phyloP scores from a whole-genome alignment of 305 asterid genomes.

The Coffea humblotiana region DNA sequence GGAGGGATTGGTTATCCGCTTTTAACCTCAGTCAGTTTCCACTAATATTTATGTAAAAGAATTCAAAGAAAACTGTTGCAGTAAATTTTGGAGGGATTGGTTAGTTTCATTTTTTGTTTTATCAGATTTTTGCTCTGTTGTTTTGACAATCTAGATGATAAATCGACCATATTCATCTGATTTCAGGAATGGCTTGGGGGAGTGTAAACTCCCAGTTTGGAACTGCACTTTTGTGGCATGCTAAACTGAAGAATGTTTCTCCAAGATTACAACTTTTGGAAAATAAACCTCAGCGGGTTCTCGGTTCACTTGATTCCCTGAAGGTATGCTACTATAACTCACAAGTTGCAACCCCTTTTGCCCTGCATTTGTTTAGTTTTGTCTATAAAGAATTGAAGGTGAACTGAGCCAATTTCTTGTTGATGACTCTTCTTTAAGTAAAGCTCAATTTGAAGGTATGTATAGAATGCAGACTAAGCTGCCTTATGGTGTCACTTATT shows the following conservation, averaged over 20 bases:
- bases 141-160: not conserved
- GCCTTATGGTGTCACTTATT: not conserved
- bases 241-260: constrained; percentile 29
- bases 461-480: not conserved
- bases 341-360: not conserved
- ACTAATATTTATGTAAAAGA: not conserved
- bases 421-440: not conserved
- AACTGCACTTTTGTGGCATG: constrained; percentile 26
- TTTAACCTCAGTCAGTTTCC: not conserved
- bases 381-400: not conserved
- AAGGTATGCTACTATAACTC: constrained; percentile 38
- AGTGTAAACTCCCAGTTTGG: constrained; percentile 41
- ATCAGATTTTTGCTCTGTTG: not conserved
- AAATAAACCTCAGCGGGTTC: constrained; percentile 30
- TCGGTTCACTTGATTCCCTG: constrained; percentile 56
- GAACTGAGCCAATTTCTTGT: not conserved
- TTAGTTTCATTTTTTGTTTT: not conserved
- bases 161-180: not conserved
- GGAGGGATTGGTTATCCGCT: not conserved
- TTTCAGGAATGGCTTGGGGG: constrained; percentile 61
- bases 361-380: not conserved
- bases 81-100: not conserved
- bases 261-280: constrained; percentile 39
- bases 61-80: not conserved
- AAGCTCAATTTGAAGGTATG: not conserved